Conservation (phyloP, 1,284 basidiomycete species). For the Puccinia polysora region DNA sequence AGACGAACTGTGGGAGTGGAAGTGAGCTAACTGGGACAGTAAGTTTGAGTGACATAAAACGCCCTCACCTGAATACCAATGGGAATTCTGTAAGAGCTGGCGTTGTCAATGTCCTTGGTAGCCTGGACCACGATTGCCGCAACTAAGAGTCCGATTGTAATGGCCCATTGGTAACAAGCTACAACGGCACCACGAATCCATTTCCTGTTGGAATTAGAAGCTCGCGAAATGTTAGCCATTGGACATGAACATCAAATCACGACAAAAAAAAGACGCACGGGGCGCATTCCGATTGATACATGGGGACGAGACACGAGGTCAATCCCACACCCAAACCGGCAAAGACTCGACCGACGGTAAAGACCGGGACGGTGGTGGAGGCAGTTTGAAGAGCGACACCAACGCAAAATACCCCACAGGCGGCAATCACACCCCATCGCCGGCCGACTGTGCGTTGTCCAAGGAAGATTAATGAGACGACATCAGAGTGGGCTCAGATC, state of each 20-base stretch:
- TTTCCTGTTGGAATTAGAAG: slow-evolving; percentile 36
- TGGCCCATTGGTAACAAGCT: slow-evolving; percentile 52
- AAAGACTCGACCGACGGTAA: slow-evolving; percentile 50
- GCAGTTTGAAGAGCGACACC: slow-evolving; percentile 43
- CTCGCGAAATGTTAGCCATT: not conserved
- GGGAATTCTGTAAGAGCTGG: slow-evolving; percentile 50
- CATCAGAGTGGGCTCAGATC: not conserved
- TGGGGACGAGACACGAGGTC: slow-evolving; percentile 50
- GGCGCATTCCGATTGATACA: slow-evolving; percentile 52
- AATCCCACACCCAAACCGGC: slow-evolving; percentile 52
- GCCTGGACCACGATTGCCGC: slow-evolving; percentile 47
- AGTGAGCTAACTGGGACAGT: not conserved
- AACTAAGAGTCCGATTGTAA: slow-evolving; percentile 48
- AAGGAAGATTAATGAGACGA: not conserved
- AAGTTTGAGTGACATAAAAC: not conserved
- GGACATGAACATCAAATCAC: too few species aligned
- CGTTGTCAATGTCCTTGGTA: slow-evolving; percentile 45
- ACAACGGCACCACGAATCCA: slow-evolving; percentile 53
- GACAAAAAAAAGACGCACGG: slow-evolving; percentile 44
- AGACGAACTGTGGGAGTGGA: slow-evolving; percentile 23
- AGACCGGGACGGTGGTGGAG: slow-evolving; percentile 45
- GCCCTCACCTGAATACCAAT: slow-evolving; percentile 49
- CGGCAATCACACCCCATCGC: slow-evolving; percentile 39
- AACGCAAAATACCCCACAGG: slow-evolving; percentile 30
- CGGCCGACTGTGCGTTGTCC: slow-evolving; percentile 11